Evolutionary conservation across 208 protist species (phyloP).

Genomic region (Crithidia sp.): DNA sequence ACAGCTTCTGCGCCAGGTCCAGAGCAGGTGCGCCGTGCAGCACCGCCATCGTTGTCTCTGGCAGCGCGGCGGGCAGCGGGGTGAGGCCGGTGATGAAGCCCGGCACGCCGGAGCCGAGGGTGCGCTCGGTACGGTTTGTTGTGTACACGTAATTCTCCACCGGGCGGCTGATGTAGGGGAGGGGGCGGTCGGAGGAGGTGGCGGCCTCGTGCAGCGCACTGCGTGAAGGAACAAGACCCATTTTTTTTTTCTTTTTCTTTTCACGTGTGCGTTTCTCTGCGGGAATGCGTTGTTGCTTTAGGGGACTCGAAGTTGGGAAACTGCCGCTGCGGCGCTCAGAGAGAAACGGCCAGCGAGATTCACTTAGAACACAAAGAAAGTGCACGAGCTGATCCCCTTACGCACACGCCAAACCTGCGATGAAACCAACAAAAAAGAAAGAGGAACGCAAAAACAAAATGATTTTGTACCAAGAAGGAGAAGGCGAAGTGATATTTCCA

Average conservation of each 20-base stretch:
- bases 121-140: conserved; percentile 26
- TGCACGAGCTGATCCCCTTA: no score
- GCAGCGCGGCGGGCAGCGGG: conserved; percentile 8
- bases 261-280: not conserved
- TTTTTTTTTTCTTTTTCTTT: not conserved
- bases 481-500: no score
- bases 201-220: conserved; percentile 13
- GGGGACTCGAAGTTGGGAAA: no score
- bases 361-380: not conserved
- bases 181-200: not conserved
- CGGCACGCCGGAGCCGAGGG: conserved; percentile 12
- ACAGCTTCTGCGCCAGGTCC: conserved; percentile 15
- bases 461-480: no score
- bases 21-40: conserved; percentile 14
- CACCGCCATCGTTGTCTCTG: conserved; percentile 8
- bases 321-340: no score
- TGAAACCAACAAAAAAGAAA: no score
- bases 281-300: not conserved
- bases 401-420: no score
- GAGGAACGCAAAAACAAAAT: no score
- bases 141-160: conserved; percentile 35
- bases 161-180: conserved; percentile 48
- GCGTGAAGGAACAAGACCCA: conserved; percentile 38
- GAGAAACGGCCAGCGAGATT: no score
- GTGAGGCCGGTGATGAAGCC: not conserved